Evolutionary conservation across 177 flowering plant genomes (phyloP), one percentile per base, ranked within the genome.

Genomic region (Vitis hybrid): DNA sequence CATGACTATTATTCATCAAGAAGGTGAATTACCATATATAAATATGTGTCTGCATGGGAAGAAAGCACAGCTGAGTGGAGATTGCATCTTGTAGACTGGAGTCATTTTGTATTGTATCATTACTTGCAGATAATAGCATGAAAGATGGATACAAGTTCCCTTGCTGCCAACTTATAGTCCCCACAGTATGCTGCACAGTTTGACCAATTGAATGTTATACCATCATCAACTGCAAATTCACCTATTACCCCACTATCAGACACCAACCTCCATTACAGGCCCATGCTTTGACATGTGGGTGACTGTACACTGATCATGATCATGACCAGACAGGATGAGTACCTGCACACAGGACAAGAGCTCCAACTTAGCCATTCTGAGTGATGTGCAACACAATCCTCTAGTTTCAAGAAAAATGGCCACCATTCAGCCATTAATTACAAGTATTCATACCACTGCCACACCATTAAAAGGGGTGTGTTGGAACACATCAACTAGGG

Each of bases 61-160:
- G 98, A 83, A 90, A 89, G 81, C 98, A 92, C 55, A 92, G 74
- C 4, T 79, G 80, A 51, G 85, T 77, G 16, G 79, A 67, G 13
- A 90, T 72, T 13, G 77, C 78, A 52, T 84, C 85, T 77, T 79
- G 83, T 29, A 81, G 60, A 55, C 39, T 65, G 56, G 85, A 78
- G 63, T 75, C 67, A 76, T 84, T 86, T 55, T 81, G 60, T 55
- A 64, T 57, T 53, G 72, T 62, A 14, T 66, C 61, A 57, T 83
- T 86, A 62, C 76, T 76, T 19, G 75, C 86, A 69, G 97, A 86
- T 79, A 94, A 70, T n/a, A 94, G 84, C 97, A 94, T 91, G 81
- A 92, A 94, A 26, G 98, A 94, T 70, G 98, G 98, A 81, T 86
- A 86, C 76, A 88, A 76, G 75, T 88, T 94, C n/a, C 98, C 98